Base-by-base conservation (phyloP, 2,329 filamentous ascomycete species). In the Daldinia sp. region DNA sequence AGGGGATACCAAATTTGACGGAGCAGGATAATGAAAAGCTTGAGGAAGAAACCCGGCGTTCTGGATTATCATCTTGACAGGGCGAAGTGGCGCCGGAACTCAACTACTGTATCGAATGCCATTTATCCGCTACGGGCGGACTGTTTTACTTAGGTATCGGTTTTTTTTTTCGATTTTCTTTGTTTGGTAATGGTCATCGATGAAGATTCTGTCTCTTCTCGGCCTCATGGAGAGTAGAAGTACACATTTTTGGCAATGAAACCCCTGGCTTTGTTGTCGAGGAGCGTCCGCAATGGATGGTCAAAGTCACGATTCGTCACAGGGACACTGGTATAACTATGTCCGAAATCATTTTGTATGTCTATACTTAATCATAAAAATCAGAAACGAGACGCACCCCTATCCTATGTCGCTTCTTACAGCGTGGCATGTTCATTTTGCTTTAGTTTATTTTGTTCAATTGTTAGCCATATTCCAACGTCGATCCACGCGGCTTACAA, bases 11-110 rank as follows among this genome's bases (percentile, higher is more conserved):
- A 55, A 50, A 61, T 57, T 58, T 65, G 56, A 37, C 7, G 59
- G 53, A 66, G 59, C 47, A 63, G 65, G 62, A 66, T 68, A 66
- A 66, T 52, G 65, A 68, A 39, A 29, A 53, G 49, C 45, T 58
- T 59, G 49, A 65, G 43, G 65, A 59, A 53, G 56, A 65, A 63
- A 67, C 50, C 49, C 55, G 62, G 65, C 59, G 65, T 68, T 66
- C 54, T 63, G 53, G 65, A 58, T 50, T 59, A 63, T 59, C 32
- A 54, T 61, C 60, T 63, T 50, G 55, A 45, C 17, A 49, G 17
- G 17, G 45, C 52, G 57, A 63, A 63, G 47, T 41, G 53, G 57
- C 53, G 56, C 41, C 43, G 19, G 50, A 60, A 56, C 17, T 51
- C 15, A 11, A 49, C 30, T 56, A 39, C 35, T 48, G 50, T 62